Evolutionary conservation across 2,329 filamentous ascomycete genomes (phyloP), one percentile per base, ranked within the genome.

Genomic region (Cladosporium sp.): DNA sequence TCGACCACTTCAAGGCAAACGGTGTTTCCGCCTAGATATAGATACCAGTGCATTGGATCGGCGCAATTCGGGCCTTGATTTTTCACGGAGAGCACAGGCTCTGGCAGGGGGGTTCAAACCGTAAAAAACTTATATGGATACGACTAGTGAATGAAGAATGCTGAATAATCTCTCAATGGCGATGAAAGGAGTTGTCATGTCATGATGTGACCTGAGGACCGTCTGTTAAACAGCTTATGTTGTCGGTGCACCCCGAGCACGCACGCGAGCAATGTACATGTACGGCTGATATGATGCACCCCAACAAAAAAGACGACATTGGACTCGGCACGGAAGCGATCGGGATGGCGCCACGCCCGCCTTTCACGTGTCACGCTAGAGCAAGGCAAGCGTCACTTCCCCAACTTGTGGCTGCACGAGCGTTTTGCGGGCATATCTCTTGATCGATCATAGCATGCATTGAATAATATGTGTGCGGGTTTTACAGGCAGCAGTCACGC

Each of bases 331-430:
- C 55, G 55, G 55, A 35, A 56, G 26, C 50, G 50, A 18, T 53
- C 50, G 50, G 50, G 16, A 29, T 55, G 33, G 33, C 31, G 31
- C 31, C 33, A 57, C n/a, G 33, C 33, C 55, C 31, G 33, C 55
- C 31, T 35, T 37, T 57, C 55, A 40, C 55, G 55, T 40, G 37
- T 44, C 37, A 46, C 31, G 40, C 56, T 46, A 52, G n/a, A 18
- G 29, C n/a, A 14, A 35, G 44, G 18, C 2, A 23, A 44, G 55
- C 50, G 61, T 63, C 61, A 63, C 61, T 63, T 63, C 61, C 61
- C 61, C 61, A 63, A 56, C 46, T 52, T 50, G 11, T 14, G 14
- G 40, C 44, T 50, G 59, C 59, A 50, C 29, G 31, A 37, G 28
- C 59, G 46, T 50, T 62, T 35, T 46, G 37, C 18, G 37, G 26